Evolutionary conservation across 371 early-diverging fungal genomes (phyloP).

Genomic region (Rhizopus sp.): DNA sequence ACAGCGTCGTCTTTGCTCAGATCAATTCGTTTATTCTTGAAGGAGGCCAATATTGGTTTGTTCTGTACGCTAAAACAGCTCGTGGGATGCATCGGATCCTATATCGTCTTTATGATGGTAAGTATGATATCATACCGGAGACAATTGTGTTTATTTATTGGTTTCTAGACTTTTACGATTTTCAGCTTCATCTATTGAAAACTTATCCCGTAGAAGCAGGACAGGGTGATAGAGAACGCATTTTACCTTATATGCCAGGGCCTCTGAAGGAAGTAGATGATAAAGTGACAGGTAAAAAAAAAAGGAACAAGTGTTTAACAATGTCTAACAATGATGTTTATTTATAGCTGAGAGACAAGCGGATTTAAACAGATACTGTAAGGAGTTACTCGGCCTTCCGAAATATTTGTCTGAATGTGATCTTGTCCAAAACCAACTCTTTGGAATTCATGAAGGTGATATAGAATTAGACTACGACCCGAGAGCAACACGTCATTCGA

Average conservation of each 20-base stretch:
- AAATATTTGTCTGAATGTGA: constrained; percentile 52
- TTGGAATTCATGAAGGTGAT: constrained; percentile 64
- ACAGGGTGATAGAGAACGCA: constrained; percentile 53
- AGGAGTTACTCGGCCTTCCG: constrained; percentile 60
- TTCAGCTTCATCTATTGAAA: constrained; percentile 68
- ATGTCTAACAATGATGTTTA: not conserved
- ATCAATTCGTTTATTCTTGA: constrained; percentile 60
- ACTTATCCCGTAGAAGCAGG: constrained; percentile 73
- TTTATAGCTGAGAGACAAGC: constrained; percentile 39
- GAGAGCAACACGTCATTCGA: constrained; percentile 8
- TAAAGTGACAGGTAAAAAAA: constrained; percentile 36
- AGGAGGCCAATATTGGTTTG: constrained; percentile 65
- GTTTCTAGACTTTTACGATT: constrained; percentile 65
- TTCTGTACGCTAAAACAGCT: constrained; percentile 52
- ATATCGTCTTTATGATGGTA: constrained; percentile 66
- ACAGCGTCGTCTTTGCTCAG: constrained; percentile 47
- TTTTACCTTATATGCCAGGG: constrained; percentile 73
- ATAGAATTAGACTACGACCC: constrained; percentile 49
- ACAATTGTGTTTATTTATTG: not conserved
- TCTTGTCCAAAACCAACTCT: constrained; percentile 54
- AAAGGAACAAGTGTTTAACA: not conserved
- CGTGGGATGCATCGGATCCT: constrained; percentile 54
- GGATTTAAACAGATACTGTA: constrained; percentile 67
- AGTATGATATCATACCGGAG: not conserved
- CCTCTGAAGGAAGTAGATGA: constrained; percentile 55